Conservation (phyloP, 768 basidiomycete species). For the Suillus luteus region DNA sequence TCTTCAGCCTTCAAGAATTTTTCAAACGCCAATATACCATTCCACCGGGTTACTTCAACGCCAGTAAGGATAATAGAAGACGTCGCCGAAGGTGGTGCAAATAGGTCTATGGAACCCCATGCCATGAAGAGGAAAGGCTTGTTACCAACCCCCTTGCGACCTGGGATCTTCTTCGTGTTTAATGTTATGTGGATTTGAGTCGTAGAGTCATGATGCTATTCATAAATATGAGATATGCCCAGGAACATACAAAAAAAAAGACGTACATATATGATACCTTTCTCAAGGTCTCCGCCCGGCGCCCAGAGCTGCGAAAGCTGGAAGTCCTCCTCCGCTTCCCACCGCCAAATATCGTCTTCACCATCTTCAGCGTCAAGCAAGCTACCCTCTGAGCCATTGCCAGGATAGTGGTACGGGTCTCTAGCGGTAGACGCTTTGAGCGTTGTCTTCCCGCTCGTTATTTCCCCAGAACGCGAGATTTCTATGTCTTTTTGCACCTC, state of each 20-base stretch:
- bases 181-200: constrained; percentile 65
- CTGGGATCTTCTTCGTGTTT: constrained; percentile 51
- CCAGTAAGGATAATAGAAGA: constrained; percentile 19
- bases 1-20: constrained; percentile 29
- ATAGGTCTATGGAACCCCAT: constrained; percentile 39
- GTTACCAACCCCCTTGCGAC: constrained; percentile 60
- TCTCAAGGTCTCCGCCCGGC: constrained; percentile 37
- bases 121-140: constrained; percentile 62
- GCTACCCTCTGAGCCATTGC: constrained; percentile 41
- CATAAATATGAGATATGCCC: constrained; percentile 5
- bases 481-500: constrained; percentile 54
- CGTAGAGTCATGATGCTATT: constrained; percentile 53
- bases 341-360: constrained; percentile 55
- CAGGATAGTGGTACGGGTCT: constrained; percentile 48
- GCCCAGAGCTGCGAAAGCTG: constrained; percentile 62
- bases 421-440: constrained; percentile 53
- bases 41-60: constrained; percentile 32
- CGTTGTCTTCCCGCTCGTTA: constrained; percentile 50
- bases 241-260: background rate
- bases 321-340: constrained; percentile 72
- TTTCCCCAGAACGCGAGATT: constrained; percentile 52
- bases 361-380: constrained; percentile 33
- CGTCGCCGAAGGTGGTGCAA: constrained; percentile 23
- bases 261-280: constrained; percentile 68
- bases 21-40: constrained; percentile 30